These are phyloP conservation scores for Neoboletus magnificus DNA, from an alignment of 768 basidiomycete genomes.

Conservation along the genomic window DNA sequence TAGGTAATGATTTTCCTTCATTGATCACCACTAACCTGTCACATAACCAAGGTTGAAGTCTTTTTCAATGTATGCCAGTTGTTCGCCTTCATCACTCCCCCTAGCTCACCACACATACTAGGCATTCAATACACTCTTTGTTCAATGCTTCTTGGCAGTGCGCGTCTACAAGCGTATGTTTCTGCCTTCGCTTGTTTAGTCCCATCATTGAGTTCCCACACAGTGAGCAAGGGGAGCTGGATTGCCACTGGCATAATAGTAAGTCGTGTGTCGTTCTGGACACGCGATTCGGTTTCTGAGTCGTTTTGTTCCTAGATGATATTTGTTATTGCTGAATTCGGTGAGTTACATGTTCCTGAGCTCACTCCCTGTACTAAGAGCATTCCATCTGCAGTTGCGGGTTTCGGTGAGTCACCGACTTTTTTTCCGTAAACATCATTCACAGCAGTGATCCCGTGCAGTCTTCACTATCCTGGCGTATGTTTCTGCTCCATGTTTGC, in stretches of 20 bases:
- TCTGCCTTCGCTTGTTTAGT: background rate
- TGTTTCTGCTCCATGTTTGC: slow-evolving; percentile 8
- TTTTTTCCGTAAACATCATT: background rate
- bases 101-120: slow-evolving; percentile 4
- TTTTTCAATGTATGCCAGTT: slow-evolving; percentile 41
- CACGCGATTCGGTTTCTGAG: background rate
- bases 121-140: slow-evolving; percentile 45
- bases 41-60: slow-evolving; percentile 39
- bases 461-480: slow-evolving; percentile 37
- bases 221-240: slow-evolving; percentile 49
- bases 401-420: slow-evolving; percentile 29
- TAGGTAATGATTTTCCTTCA: slow-evolving; percentile 4
- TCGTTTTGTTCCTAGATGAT: slow-evolving; percentile 6
- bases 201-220: slow-evolving; percentile 11
- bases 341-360: slow-evolving; percentile 4
- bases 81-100: background rate
- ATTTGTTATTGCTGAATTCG: slow-evolving; percentile 41
- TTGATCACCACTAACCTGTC: slow-evolving; percentile 3
- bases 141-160: slow-evolving; percentile 52
- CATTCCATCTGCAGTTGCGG: slow-evolving; percentile 18
- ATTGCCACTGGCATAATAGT: slow-evolving; percentile 33
- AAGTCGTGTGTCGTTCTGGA: background rate
- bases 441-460: slow-evolving; percentile 12
- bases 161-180: slow-evolving; percentile 48
- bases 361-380: background rate